phyloP scores from a whole-genome alignment of 495 filamentous ascomycete species.

The Penicillium canescens region DNA sequence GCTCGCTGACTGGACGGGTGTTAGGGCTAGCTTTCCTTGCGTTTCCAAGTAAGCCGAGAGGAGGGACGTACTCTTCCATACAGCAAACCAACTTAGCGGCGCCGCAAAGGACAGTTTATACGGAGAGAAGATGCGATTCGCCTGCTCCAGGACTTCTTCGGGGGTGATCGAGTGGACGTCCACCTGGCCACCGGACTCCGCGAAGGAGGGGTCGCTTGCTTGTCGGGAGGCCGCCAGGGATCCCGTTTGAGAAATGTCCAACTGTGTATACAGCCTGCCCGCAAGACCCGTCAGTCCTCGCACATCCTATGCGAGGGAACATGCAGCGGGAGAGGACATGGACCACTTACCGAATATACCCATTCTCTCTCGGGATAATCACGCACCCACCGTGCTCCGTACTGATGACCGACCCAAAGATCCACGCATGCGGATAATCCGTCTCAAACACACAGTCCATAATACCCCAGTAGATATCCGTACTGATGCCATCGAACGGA shows the following conservation, averaged over 20 bases:
- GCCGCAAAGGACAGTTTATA: conserved; percentile 33
- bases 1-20: conserved; percentile 21
- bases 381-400: conserved; percentile 37
- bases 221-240: neutral
- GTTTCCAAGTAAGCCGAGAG: conserved; percentile 1
- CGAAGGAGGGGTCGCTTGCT: neutral
- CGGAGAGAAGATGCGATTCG: conserved; percentile 37
- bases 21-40: no score
- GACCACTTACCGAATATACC: conserved; percentile 27
- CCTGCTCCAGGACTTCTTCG: conserved; percentile 36
- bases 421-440: conserved; percentile 37
- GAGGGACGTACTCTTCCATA: conserved; percentile 36
- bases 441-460: conserved; percentile 38
- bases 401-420: conserved; percentile 29
- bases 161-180: conserved; percentile 25
- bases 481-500: conserved; percentile 37
- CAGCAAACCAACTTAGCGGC: conserved; percentile 38
- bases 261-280: neutral
- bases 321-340: no score
- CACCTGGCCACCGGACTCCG: neutral
- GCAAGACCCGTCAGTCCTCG: no score
- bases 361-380: conserved; percentile 39
- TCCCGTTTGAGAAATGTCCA: neutral
- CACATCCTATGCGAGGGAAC: no score
- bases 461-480: conserved; percentile 43